Evolutionary conservation across 306 rosid species (phyloP).

Genomic region (Quercus berberidifolia): DNA sequence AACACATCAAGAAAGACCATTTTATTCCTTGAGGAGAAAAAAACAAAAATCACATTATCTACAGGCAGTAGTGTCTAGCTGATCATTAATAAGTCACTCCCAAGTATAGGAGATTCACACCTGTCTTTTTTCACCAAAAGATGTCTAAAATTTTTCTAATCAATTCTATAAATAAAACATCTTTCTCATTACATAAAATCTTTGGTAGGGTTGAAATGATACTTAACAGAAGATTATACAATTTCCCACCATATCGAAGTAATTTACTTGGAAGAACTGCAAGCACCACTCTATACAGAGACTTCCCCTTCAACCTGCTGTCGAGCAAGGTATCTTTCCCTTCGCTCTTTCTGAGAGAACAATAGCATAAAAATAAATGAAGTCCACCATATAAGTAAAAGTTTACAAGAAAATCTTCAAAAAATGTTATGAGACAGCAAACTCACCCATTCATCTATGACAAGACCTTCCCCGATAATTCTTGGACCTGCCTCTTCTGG

Average conservation of each 20-base stretch:
- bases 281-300: constrained; percentile 47
- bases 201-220: neutral
- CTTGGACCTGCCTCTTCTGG: constrained; percentile 69
- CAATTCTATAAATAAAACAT: constrained; percentile 21
- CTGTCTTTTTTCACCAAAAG: constrained; percentile 17
- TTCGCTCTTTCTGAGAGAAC: constrained; percentile 76
- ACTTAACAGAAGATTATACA: constrained; percentile 1
- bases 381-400: neutral
- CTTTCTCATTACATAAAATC: constrained; percentile 3
- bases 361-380: neutral
- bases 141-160: constrained; percentile 19
- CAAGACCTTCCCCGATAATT: constrained; percentile 89
- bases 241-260: neutral
- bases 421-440: neutral
- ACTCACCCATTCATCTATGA: constrained; percentile 95
- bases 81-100: constrained; percentile 23
- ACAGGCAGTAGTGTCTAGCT: constrained; percentile 25
- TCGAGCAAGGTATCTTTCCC: constrained; percentile 92
- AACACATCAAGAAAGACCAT: constrained; percentile 12
- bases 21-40: constrained; percentile 13
- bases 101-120: constrained; percentile 23
- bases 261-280: constrained; percentile 19
- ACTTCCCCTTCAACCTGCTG: constrained; percentile 85
- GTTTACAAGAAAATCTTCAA: neutral
- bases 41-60: constrained; percentile 41